Evolutionary conservation across 192 early-diverging fungal genomes (phyloP), one percentile per base, ranked within the genome.

Genomic region (Podila epigama): DNA sequence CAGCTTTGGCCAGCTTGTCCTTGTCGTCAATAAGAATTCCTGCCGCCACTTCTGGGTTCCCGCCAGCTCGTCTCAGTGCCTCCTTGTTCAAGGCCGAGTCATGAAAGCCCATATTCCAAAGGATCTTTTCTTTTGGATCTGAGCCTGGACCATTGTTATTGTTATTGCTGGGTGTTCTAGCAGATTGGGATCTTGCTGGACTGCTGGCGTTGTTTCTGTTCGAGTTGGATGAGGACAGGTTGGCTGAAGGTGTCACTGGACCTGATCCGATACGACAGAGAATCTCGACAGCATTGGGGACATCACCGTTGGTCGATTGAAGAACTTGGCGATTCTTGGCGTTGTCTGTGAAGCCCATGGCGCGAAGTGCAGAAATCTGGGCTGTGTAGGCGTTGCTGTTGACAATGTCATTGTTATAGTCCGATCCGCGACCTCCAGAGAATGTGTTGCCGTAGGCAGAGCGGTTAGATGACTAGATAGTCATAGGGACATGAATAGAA

Each of bases 341-440:
- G 36, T 89, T 84, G 66, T 96, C 91, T 9, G 69, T 81, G 75
- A 98, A 98, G n/a, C 96, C 96, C 93, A 97, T 91, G 51, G 88
- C 86, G 8, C 75, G 87, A 44, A 92, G 69, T 33, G 62, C 58
- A 2, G 68, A 51, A 55, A 60, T 75, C 57, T 58, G 72, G 36
- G 56, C 52, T 5, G 72, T 54, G 79, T 85, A 41, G 79, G 84
- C 31, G 66, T 83, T 15, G 60, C 54, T 20, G 75, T 68, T 58
- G 64, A 72, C 51, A 55, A 66, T 55, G 40, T 63, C 58, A 44
- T 65, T 67, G 41, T 36, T 42, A 50, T 33, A 29, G 16, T 33
- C 53, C 15, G 51, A 32, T 27, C 70, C 65, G 11, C 55, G 34
- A 42, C 64, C 66, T 57, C 70, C 69, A 27, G 78, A 61, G 36